phyloP scores from a whole-genome alignment of 2,329 filamentous ascomycete genomes.

The Boeremia lycopersici region DNA sequence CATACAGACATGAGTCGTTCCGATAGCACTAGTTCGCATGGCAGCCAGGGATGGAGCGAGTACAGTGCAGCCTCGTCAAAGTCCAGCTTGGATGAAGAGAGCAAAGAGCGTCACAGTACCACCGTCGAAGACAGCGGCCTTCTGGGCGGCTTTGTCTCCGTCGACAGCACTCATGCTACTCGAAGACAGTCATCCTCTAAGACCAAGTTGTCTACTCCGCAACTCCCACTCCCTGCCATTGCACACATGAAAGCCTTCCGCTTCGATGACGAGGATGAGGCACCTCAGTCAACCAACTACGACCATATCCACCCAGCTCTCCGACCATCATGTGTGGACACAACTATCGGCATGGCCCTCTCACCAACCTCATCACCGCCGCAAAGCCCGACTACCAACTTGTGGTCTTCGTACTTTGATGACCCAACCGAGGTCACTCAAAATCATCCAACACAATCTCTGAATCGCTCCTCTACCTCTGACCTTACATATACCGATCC shows the following conservation, averaged over 20 bases:
- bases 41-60: constrained; percentile 41
- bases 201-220: neutral
- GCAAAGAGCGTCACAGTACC: constrained; percentile 17
- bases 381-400: neutral
- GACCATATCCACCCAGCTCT: constrained; percentile 12
- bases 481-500: constrained; percentile 3
- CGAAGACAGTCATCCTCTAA: constrained; percentile 9
- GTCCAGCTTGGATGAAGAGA: constrained; percentile 31
- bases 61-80: constrained; percentile 37
- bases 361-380: constrained; percentile 20
- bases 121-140: constrained; percentile 33
- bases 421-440: neutral
- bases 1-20: constrained; percentile 27
- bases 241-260: constrained; percentile 9
- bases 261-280: constrained; percentile 2
- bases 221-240: neutral
- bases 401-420: neutral
- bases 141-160: constrained; percentile 36
- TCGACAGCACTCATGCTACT: constrained; percentile 20
- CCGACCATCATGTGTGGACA: constrained; percentile 3
- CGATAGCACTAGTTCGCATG: constrained; percentile 34
- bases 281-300: neutral
- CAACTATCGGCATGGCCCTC: constrained; percentile 20
- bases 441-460: neutral
- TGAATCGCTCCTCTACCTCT: neutral